A percentile compares a stretch with the other conserved stretches of the same genome.
Conservation (phyloP, 1,139 yeast genomes). For the Pichia sp. region DNA sequence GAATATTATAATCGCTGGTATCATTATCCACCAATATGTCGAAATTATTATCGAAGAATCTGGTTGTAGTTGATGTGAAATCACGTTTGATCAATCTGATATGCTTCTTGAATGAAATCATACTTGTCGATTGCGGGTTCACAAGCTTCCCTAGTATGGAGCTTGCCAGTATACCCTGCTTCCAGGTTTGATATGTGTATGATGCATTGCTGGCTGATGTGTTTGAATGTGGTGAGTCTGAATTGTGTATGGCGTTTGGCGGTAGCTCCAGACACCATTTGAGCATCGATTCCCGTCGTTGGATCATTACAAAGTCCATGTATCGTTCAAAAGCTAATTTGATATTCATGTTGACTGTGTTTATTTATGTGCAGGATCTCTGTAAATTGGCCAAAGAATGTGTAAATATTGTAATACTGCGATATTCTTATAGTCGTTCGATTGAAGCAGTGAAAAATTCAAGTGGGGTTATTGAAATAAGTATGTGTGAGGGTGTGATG, state of each 20-base stretch:
- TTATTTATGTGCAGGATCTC: too few relatives aligned
- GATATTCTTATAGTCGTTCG: too few relatives aligned
- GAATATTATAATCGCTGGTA: conserved; percentile 6
- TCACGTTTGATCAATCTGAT: conserved; percentile 16
- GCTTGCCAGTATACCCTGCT: conserved; percentile 1
- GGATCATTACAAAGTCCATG: conserved; percentile 22
- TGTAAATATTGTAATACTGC: too few relatives aligned
- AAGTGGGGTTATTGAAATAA: too few relatives aligned
- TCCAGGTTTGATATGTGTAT: neutral
- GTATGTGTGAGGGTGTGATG: too few relatives aligned
- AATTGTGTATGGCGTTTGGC: neutral
- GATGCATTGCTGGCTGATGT: too few relatives aligned
- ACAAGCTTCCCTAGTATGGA: neutral
- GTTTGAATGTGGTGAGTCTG: too few relatives aligned
- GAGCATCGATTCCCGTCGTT: conserved; percentile 27
- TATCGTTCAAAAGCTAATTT: conserved; percentile 27
- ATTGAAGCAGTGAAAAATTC: too few relatives aligned
- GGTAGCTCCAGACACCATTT: conserved; percentile 25
- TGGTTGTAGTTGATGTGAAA: conserved; percentile 19
- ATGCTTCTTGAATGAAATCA: conserved; percentile 6
- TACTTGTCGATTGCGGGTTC: conserved; percentile 7
- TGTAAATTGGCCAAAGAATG: neutral
- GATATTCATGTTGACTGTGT: conserved; percentile 25
- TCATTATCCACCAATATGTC: conserved; percentile 21
- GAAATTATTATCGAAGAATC: conserved; percentile 27